phyloP scores from a whole-genome alignment of 257 asterid genomes.

The Jaltomata sinuosa region DNA sequence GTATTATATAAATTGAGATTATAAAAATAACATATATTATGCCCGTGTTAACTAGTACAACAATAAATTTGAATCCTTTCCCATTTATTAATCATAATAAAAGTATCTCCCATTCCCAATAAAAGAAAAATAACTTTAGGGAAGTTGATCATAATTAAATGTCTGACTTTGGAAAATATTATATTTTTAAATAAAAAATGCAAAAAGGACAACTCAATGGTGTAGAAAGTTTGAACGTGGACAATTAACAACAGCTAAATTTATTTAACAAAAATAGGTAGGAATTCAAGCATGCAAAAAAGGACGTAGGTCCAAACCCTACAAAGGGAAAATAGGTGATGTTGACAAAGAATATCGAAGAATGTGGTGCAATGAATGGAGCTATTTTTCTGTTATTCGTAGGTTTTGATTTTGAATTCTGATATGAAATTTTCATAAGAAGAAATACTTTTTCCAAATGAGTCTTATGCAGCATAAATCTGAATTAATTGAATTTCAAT shows the following conservation, averaged over 20 bases:
- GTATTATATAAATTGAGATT: too few relatives aligned
- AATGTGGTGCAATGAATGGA: too few relatives aligned
- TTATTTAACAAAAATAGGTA: not conserved
- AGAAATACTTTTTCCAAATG: too few relatives aligned
- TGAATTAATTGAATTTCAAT: not conserved
- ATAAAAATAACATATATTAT: too few relatives aligned
- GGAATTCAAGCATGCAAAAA: not conserved
- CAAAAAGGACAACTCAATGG: not conserved
- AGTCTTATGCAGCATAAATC: not conserved
- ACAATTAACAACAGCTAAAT: not conserved
- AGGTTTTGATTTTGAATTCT: rapidly evolving
- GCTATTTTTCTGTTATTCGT: not conserved
- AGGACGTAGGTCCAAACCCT: not conserved
- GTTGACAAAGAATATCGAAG: too few relatives aligned
- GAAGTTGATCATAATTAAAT: not conserved
- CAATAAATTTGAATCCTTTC: not conserved
- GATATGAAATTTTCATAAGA: too few relatives aligned
- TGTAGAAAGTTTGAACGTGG: not conserved
- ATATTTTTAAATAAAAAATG: not conserved
- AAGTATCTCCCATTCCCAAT: not conserved
- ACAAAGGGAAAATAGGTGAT: not conserved
- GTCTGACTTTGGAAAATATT: not conserved
- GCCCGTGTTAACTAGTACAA: too few relatives aligned
- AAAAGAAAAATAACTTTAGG: not conserved
- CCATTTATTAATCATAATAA: not conserved